phyloP scores from a whole-genome alignment of 257 asterid species.

The Catharanthus roseus region DNA sequence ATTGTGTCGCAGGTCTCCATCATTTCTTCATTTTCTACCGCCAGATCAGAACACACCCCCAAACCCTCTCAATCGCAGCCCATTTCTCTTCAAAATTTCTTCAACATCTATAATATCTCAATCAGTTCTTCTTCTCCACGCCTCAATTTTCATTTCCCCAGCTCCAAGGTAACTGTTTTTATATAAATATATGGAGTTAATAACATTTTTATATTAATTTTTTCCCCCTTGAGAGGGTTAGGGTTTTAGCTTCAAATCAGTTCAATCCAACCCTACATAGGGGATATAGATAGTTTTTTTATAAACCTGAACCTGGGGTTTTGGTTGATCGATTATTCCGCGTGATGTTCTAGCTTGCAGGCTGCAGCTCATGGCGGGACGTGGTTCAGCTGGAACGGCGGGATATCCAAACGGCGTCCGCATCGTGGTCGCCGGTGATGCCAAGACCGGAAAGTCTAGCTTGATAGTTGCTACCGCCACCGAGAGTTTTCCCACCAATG shows the following conservation, averaged over 20 bases:
- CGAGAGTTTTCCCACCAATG: slow-evolving; percentile 53
- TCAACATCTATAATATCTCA: neutral
- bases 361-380: slow-evolving; percentile 72
- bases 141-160: neutral
- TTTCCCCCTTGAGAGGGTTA: neutral
- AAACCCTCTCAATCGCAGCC: neutral
- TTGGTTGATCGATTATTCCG: neutral
- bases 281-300: neutral
- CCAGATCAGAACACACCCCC: slow-evolving; percentile 2
- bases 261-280: neutral
- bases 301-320: neutral
- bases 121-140: slow-evolving; percentile 16
- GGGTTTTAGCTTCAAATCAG: slow-evolving; percentile 17
- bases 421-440: slow-evolving; percentile 95
- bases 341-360: neutral
- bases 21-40: slow-evolving; percentile 1
- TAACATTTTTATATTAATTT: neutral
- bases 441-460: slow-evolving; percentile 90
- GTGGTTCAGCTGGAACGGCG: slow-evolving; percentile 49
- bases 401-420: slow-evolving; percentile 47
- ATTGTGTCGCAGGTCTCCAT: neutral
- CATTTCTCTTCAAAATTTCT: neutral
- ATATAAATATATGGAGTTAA: neutral
- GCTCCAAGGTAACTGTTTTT: slow-evolving; percentile 12
- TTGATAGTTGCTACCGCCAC: slow-evolving; percentile 84